phyloP scores from a whole-genome alignment of 2,329 filamentous ascomycete genomes.

The Paraphaeosphaeria minitans region DNA sequence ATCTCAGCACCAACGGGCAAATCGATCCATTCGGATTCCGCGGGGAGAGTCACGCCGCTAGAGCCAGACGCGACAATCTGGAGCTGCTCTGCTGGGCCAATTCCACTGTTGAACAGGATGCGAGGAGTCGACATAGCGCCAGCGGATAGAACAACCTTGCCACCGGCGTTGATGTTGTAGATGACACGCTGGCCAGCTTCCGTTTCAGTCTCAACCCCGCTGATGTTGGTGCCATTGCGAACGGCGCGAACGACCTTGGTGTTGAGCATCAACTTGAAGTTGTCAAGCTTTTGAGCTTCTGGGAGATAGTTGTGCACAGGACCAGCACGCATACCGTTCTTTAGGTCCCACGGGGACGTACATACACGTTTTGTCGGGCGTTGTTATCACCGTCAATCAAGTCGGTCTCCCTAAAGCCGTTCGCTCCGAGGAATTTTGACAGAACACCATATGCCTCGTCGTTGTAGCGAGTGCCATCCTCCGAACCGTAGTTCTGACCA shows the following conservation, averaged over 20 bases:
- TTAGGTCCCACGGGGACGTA: slow-evolving; percentile 69
- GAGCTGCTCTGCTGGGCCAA: slow-evolving; percentile 62
- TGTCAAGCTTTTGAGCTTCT: slow-evolving; percentile 60
- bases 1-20: slow-evolving; percentile 55
- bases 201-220: slow-evolving; percentile 65
- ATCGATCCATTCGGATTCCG: slow-evolving; percentile 54
- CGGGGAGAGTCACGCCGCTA: slow-evolving; percentile 50
- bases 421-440: slow-evolving; percentile 60
- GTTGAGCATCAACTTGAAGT: slow-evolving; percentile 70
- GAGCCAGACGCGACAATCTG: slow-evolving; percentile 49
- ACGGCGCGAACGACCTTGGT: slow-evolving; percentile 69
- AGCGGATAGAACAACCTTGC: slow-evolving; percentile 69
- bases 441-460: slow-evolving; percentile 69
- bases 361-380: slow-evolving; percentile 64
- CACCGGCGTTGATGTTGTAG: slow-evolving; percentile 62
- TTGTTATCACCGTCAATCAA: slow-evolving; percentile 62
- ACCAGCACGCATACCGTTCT: slow-evolving; percentile 68
- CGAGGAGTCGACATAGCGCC: slow-evolving; percentile 72
- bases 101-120: slow-evolving; percentile 70
- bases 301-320: slow-evolving; percentile 74
- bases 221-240: slow-evolving; percentile 64
- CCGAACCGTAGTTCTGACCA: slow-evolving; percentile 68
- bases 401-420: slow-evolving; percentile 68
- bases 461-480: slow-evolving; percentile 68
- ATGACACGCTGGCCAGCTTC: slow-evolving; percentile 47